Conservation (phyloP, 2,329 filamentous ascomycete species). For the Penicillium sp. region DNA sequence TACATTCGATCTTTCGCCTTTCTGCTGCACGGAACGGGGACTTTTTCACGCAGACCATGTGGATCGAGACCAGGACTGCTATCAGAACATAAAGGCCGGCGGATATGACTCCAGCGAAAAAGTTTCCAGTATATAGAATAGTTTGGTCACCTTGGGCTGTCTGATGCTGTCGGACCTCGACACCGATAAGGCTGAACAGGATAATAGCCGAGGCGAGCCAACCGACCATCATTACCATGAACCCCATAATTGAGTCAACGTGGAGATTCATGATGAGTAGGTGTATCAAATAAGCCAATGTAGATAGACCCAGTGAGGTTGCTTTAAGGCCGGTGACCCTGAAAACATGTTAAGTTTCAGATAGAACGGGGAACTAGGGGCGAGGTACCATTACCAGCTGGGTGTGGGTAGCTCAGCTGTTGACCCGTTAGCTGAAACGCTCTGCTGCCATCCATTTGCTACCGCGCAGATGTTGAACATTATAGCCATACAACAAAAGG, state of each 20-base stretch:
- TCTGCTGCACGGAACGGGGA: not conserved
- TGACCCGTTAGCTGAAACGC: not conserved
- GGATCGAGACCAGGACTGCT: not conserved
- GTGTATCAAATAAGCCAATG: not conserved
- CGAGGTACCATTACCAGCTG: not conserved
- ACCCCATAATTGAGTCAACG: not conserved
- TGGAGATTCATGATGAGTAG: not conserved
- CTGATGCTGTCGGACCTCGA: not conserved
- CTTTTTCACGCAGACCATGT: not conserved
- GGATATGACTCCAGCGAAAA: not conserved
- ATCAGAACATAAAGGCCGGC: not conserved
- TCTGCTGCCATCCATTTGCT: not conserved
- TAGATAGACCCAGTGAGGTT: not conserved
- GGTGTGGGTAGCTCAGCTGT: not conserved
- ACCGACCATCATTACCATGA: not conserved
- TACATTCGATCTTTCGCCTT: not conserved
- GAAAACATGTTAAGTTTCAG: not conserved
- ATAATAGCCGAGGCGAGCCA: not conserved
- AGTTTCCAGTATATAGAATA: not conserved
- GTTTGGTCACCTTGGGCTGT: not conserved
- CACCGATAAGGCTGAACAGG: not conserved
- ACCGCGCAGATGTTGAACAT: slow-evolving; percentile 1
- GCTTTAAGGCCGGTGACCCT: not conserved
- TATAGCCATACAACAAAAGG: not conserved
- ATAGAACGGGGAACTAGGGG: not conserved